Conservation (phyloP, 495 filamentous ascomycete genomes). For the Pyrenopolyporus hunteri region DNA sequence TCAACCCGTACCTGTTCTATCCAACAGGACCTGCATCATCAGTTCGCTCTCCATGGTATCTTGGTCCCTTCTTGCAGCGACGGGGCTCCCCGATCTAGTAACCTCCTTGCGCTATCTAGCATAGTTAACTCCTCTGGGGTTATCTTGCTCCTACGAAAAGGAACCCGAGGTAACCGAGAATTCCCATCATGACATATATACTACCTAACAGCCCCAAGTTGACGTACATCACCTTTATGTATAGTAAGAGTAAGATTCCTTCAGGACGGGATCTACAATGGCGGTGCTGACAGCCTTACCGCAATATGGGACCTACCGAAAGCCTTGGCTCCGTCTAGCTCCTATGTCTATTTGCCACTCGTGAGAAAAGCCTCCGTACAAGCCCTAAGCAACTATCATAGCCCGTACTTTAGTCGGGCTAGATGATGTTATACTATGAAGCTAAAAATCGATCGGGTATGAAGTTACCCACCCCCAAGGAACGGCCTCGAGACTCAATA, state of each 20-base stretch:
- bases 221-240: constrained; percentile 27
- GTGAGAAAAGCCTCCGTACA: background rate
- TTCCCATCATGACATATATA: constrained; percentile 1
- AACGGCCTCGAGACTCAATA: too few species aligned
- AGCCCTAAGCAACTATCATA: background rate
- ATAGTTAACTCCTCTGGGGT: background rate
- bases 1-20: constrained; percentile 10
- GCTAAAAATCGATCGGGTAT: background rate
- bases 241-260: constrained; percentile 27
- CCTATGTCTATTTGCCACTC: constrained; percentile 18
- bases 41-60: background rate
- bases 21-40: constrained; percentile 28
- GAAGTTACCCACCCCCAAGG: background rate
- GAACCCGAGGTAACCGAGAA: constrained; percentile 15
- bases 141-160: background rate
- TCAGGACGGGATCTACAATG: constrained; percentile 29
- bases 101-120: constrained; percentile 2
- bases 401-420: background rate
- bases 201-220: constrained; percentile 2
- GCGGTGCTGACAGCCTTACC: constrained; percentile 20
- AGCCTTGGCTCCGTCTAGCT: background rate
- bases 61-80: constrained; percentile 34
- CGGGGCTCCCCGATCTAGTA: constrained; percentile 21
- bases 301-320: constrained; percentile 7
- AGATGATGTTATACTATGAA: constrained; percentile 3